Percentiles rank a stretch among this genome's conserved stretches.
Conservation (phyloP, 2,329 filamentous ascomycete genomes). For the Metarhizium album region DNA sequence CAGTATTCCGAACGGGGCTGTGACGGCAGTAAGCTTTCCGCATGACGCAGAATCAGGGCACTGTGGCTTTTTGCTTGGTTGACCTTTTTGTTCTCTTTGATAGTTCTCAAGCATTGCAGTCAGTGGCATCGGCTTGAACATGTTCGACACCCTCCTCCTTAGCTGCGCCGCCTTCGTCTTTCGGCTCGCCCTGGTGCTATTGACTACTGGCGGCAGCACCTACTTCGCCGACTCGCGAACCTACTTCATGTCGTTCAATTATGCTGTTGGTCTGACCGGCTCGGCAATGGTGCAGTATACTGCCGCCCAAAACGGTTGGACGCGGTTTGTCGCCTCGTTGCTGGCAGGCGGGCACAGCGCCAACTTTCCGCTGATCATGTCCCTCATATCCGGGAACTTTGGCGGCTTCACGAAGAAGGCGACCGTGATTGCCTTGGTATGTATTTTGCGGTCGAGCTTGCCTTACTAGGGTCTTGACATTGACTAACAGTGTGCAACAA, state of each 20-base stretch:
- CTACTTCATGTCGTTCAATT: constrained; percentile 15
- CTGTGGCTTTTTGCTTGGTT: too few relatives aligned
- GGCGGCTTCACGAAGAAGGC: constrained; percentile 54
- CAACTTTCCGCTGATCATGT: constrained; percentile 34
- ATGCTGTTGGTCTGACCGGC: constrained; percentile 12
- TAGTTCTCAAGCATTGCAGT: constrained; percentile 18
- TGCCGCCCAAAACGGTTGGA: constrained; percentile 10
- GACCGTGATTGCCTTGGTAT: constrained; percentile 40
- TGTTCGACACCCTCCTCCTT: constrained; percentile 13
- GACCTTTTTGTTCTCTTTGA: neutral
- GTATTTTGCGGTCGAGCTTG: constrained; percentile 15
- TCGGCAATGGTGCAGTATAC: constrained; percentile 15
- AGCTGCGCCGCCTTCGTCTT: constrained; percentile 11
- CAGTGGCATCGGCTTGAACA: constrained; percentile 14
- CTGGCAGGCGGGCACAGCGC: constrained; percentile 46
- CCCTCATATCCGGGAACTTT: constrained; percentile 46
- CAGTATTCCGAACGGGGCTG: constrained; percentile 21
- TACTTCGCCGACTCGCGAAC: constrained; percentile 15
- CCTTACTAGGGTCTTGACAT: too few relatives aligned
- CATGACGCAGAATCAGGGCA: too few relatives aligned
- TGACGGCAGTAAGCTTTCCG: constrained; percentile 12
- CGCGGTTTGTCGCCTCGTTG: constrained; percentile 17
- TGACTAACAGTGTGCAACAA: too few relatives aligned
- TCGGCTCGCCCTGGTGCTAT: constrained; percentile 15
- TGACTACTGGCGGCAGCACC: constrained; percentile 13